Base-by-base conservation (phyloP, 2,329 filamentous ascomycete species). In the Trichophyton schoenleinii region DNA sequence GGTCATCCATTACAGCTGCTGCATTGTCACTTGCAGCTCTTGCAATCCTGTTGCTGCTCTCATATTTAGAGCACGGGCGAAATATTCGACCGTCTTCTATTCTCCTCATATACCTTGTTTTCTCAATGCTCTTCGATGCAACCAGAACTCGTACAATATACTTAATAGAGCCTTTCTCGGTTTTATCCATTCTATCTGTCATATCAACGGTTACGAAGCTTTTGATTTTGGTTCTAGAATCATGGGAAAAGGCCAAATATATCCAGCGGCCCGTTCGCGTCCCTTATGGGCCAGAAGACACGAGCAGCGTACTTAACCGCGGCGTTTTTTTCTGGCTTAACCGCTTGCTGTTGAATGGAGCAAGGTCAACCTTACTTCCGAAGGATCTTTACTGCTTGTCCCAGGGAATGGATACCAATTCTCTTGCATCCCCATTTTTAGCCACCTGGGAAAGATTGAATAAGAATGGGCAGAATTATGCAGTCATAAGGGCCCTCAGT, bases 101-200 rank as follows among this genome's bases (percentile, higher is more conserved):
- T 9, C 64, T 79, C n/a, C 73, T 70, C 52, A 49, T 70, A 20
- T 79, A 77, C 62, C 70, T 79, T 3, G 65, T 73, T 11, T 60
- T 77, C 44, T 73, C 75, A 1, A 63, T 73, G n/a, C n/a, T 77
- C 2, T 70, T 79, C 49, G 75, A 78, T 62, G 66, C 68, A 7
- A 71, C 71, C 5, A 71, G 71, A 15, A 70, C 71, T 1, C 70
- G 77, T 25, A 78, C 71, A 3, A 2, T 57, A 2, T 57, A 15
- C n/a, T 18, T 57, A 11, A 11, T 57, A 25, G 8, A 15, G 15
- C 34, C 25, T 3, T 8, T 2, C 20, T 34, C 52, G 22, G 22
- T 31, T 18, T 18, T 57, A 18, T 57, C 18, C 22, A n/a, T 57
- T 57, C 22, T 2, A 22, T 22, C 22, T 22, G 3, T 22, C 22